A percentile compares a stretch with the other conserved stretches of the same genome.
Evolutionary conservation across 768 basidiomycete genomes (phyloP).

Genomic region (Porphyrellus cyaneotinctus): DNA sequence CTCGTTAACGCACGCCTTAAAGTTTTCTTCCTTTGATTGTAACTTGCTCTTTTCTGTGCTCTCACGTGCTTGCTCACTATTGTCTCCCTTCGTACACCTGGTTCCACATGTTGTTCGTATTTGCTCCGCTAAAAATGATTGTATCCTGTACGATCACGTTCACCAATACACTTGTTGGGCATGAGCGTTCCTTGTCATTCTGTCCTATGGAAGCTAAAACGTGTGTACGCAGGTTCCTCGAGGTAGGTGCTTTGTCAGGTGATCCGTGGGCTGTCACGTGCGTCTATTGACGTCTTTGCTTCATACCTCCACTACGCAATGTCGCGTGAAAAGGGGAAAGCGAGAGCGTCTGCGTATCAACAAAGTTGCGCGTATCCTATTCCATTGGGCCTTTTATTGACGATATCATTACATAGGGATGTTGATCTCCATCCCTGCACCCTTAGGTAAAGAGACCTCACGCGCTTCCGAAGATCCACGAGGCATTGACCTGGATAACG

Average conservation of each 20-base stretch:
- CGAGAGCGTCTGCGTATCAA: constrained; percentile 16
- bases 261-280: constrained; percentile 21
- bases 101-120: constrained; percentile 30
- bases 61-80: constrained; percentile 23
- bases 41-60: constrained; percentile 27
- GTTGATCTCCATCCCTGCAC: constrained; percentile 32
- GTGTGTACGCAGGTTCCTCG: too few species aligned
- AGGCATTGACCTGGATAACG: background rate
- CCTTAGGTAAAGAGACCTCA: constrained; percentile 27
- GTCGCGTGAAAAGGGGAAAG: constrained; percentile 14
- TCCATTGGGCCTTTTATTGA: background rate
- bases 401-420: constrained; percentile 10
- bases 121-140: constrained; percentile 29
- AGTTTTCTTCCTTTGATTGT: constrained; percentile 10
- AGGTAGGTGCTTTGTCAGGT: constrained; percentile 16
- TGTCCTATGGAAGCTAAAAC: too few species aligned
- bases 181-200: background rate
- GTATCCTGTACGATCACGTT: constrained; percentile 26
- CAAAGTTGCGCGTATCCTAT: constrained; percentile 12
- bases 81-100: constrained; percentile 19
- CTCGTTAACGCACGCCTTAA: constrained; percentile 10
- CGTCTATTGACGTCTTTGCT: background rate
- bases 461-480: background rate
- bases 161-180: too few species aligned
- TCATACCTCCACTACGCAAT: constrained; percentile 10